Evolutionary conservation across 441 rosid species (phyloP).

Genomic region (Macaranga tanarius): DNA sequence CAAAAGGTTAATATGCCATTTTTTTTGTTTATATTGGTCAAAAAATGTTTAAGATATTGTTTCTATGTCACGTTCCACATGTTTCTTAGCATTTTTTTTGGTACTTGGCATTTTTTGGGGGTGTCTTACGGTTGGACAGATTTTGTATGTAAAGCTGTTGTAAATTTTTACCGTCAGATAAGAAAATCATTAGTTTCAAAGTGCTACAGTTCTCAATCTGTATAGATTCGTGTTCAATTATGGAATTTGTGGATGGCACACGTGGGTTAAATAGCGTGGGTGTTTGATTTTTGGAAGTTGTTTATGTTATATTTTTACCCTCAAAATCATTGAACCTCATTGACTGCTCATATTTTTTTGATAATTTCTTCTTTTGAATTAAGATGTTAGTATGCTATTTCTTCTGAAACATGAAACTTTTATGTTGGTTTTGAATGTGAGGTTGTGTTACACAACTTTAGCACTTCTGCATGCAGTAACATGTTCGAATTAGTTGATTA

Average conservation of each 20-base stretch:
- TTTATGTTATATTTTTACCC: not conserved
- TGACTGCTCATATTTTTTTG: not conserved
- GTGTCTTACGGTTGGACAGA: not conserved
- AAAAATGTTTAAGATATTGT: not conserved
- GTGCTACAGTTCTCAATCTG: not conserved
- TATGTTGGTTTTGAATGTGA: too few relatives aligned
- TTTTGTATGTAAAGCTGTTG: conserved; percentile 12
- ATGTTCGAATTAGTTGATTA: too few relatives aligned
- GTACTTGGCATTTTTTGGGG: not conserved
- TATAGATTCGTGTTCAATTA: not conserved
- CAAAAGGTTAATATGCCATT: not conserved
- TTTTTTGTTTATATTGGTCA: not conserved
- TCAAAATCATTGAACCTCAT: not conserved
- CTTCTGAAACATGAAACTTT: too few relatives aligned
- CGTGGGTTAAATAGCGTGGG: not conserved
- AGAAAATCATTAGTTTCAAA: not conserved
- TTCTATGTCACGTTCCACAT: not conserved
- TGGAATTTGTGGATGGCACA: not conserved
- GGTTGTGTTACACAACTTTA: too few relatives aligned
- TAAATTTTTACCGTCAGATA: not conserved
- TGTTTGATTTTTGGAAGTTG: not conserved
- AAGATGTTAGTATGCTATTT: too few relatives aligned
- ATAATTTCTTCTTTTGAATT: too few relatives aligned
- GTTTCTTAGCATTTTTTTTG: too few relatives aligned
- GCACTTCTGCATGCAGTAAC: too few relatives aligned